phyloP scores from a whole-genome alignment of 306 rosid species.

The Lathyrus sativus region DNA sequence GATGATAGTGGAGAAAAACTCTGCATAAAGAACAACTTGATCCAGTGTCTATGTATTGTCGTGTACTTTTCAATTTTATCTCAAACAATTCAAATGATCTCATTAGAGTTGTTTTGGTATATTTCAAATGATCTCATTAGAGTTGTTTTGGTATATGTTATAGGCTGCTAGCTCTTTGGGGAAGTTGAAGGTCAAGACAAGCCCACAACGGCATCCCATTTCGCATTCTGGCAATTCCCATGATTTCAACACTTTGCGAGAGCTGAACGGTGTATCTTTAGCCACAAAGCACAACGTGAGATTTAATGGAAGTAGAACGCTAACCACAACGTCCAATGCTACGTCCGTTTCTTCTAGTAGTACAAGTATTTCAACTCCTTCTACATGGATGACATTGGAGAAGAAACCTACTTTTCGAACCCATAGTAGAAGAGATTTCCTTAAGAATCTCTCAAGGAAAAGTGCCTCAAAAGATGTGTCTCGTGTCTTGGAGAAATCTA shows the following conservation, averaged over 20 bases:
- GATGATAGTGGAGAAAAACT: too few relatives aligned
- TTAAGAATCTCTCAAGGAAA: conserved; percentile 43
- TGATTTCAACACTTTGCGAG: background rate
- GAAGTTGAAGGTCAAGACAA: conserved; percentile 42
- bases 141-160: conserved; percentile 10
- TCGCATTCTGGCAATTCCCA: conserved; percentile 1
- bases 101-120: too few relatives aligned
- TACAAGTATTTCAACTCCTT: conserved; percentile 30
- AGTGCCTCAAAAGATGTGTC: conserved; percentile 25
- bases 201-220: conserved; percentile 35
- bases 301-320: too few relatives aligned
- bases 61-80: background rate
- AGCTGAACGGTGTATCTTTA: too few relatives aligned
- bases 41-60: background rate
- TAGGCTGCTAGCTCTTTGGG: conserved; percentile 38
- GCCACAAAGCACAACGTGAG: too few relatives aligned
- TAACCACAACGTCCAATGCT: background rate
- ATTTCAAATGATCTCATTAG: too few relatives aligned
- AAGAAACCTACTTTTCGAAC: conserved; percentile 40
- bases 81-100: too few relatives aligned
- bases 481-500: conserved; percentile 16
- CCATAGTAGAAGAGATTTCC: conserved; percentile 46
- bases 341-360: background rate
- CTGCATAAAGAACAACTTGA: too few relatives aligned
- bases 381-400: conserved; percentile 34